Base-by-base conservation (phyloP, 2,329 filamentous ascomycete species). In the Stachybotrys chlorohalonatus region DNA sequence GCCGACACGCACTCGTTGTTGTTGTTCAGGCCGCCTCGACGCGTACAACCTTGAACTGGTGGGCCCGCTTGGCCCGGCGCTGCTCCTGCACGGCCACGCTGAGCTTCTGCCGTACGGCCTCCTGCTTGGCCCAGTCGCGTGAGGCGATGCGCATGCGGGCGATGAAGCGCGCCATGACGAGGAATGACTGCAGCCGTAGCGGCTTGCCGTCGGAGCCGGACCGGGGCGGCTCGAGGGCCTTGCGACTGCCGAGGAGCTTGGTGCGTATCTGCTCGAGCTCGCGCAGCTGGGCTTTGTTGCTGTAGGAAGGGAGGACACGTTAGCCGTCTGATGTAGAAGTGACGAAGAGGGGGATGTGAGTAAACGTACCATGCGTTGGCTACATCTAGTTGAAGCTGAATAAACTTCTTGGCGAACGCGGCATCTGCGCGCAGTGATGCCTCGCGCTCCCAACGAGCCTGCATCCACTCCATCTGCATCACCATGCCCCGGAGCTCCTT, bases 391-490 rank as follows among this genome's bases (percentile, higher is more conserved):
- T 90, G 85, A 68, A 90, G 77, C 63, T 85, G 72, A 72, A 96
- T 83, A 69, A 90, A 92, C 61, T 81, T 84, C 79, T 99, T 99
- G 59, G 90, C 90, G 73, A 87, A 95, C 8, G 88, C 89, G 36
- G 93, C 82, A 64, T 92, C 89, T 58, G 81, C 80, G 47, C 94
- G 82, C 72, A 97, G 86, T 52, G 81, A 83, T 62, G 89, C 84
- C 71, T 96, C 93, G 36, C 94, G 82, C 66, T 83, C 80, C 74
- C 88, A 89, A 53, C 87, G 84, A 2, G 90, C 89, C 63, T 91
- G 84, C 68, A 97, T 83, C 84, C 89, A 97, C 64, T 91, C 83
- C 68, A 97, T 93, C 72, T 97, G 92, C 73, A 94, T 88, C 53
- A 84, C 82, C 66, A 97, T 79, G 16, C 93, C 93, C 61, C 85